Evolutionary conservation across 805 yeast species (phyloP).

Genomic region (Hanseniaspora mollemarum): DNA sequence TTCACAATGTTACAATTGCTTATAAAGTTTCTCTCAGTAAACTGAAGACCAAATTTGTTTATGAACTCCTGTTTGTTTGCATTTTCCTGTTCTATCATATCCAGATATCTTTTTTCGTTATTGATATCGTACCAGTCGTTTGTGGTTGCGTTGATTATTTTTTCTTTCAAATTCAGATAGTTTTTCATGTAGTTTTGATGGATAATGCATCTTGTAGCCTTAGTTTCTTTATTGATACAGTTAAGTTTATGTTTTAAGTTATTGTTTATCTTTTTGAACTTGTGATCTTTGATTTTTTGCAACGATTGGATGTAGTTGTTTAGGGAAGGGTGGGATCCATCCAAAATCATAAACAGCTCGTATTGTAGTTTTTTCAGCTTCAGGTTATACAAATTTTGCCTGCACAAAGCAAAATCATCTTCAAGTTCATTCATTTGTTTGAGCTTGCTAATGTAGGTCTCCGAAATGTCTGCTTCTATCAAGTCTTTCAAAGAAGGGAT

Average conservation of each 20-base stretch:
- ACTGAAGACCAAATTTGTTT: slow-evolving; percentile 10
- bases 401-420: slow-evolving; percentile 68
- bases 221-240: slow-evolving; percentile 70
- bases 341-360: slow-evolving; percentile 74
- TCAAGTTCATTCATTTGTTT: slow-evolving; percentile 48
- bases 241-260: slow-evolving; percentile 54
- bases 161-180: slow-evolving; percentile 52
- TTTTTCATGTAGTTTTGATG: slow-evolving; percentile 74
- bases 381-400: slow-evolving; percentile 78
- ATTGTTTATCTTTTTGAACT: slow-evolving; percentile 40
- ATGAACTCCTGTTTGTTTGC: slow-evolving; percentile 1
- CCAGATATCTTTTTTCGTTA: slow-evolving; percentile 75
- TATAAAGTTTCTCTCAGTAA: slow-evolving; percentile 11
- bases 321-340: slow-evolving; percentile 87
- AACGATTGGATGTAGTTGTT: slow-evolving; percentile 59
- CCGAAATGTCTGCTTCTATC: slow-evolving; percentile 14
- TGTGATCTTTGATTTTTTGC: slow-evolving; percentile 61
- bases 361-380: slow-evolving; percentile 64
- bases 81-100: slow-evolving; percentile 32
- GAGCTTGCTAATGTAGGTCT: slow-evolving; percentile 43
- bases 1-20: slow-evolving; percentile 9
- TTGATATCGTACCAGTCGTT: slow-evolving; percentile 85
- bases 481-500: slow-evolving; percentile 5
- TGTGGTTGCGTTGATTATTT: slow-evolving; percentile 61
- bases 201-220: slow-evolving; percentile 62